phyloP scores from a whole-genome alignment of 2,329 filamentous ascomycete genomes.

The Penicillium hordei region DNA sequence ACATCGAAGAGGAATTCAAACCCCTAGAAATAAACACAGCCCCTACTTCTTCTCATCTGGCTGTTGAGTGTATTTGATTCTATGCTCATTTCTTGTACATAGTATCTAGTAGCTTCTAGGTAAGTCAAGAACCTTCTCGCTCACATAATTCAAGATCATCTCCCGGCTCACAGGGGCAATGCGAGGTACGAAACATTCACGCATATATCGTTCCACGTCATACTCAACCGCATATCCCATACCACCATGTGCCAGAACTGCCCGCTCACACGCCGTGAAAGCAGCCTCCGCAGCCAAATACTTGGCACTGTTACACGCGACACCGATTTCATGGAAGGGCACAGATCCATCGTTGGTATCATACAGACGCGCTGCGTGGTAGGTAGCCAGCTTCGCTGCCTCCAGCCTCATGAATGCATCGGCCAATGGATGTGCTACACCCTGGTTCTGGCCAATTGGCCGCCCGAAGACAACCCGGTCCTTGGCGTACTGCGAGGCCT shows the following conservation, averaged over 20 bases:
- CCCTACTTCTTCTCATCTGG: neutral
- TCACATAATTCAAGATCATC: constrained; percentile 49
- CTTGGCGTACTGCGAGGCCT: constrained; percentile 63
- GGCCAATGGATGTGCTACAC: constrained; percentile 59
- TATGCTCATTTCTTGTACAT: neutral
- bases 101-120: constrained; percentile 44
- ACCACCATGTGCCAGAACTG: constrained; percentile 58
- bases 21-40: too few species aligned
- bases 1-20: too few species aligned
- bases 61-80: too few species aligned
- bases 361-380: constrained; percentile 60
- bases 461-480: constrained; percentile 63
- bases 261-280: constrained; percentile 60
- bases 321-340: constrained; percentile 58
- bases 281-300: constrained; percentile 63
- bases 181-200: constrained; percentile 59
- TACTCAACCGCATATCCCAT: constrained; percentile 66
- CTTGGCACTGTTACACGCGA: constrained; percentile 69
- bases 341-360: constrained; percentile 55
- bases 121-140: constrained; percentile 46
- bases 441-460: constrained; percentile 61
- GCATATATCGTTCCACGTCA: constrained; percentile 60
- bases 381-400: constrained; percentile 61
- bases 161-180: constrained; percentile 60
- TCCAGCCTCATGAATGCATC: constrained; percentile 62